Base-by-base conservation (phyloP, 2,329 filamentous ascomycete genomes). In the Domatiomyces catenatus region DNA sequence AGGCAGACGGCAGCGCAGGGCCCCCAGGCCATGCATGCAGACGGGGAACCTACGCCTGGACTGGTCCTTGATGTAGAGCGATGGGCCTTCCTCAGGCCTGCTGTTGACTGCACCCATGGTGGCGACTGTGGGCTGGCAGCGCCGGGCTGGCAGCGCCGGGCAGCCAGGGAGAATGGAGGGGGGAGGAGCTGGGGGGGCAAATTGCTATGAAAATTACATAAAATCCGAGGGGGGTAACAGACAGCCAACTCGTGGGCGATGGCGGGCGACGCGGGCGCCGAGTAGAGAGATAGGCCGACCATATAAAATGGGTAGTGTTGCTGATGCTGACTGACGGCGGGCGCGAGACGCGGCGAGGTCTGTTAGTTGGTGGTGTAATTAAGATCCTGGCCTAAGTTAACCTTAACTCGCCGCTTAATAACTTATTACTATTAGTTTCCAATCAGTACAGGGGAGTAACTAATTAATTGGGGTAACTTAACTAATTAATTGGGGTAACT, bases 91-190 rank as follows among this genome's bases (percentile, higher is more conserved):
- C 62, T 94, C 89, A 62, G 83, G 81, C 69, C 81, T 84, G 75
- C 89, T 95, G 67, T 80, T 83, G 69, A 95, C 82, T 73, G 84
- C 88, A 65, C 92, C 92, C 92, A 98, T 98, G 60, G 42, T 42
- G 36, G 28, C n/a, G 44, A 6, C 6, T 2, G 44, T 1, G 44
- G 2, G 12, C 3, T n/a, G 44, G 22, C 18, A 19, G 44, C 4
- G 44, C 19, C 19, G 6, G 19, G 19, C 24, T 8, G 3, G 44
- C 44, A 28, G 22, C 44, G 44, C n/a, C 28, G 4, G 28, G 22
- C 22, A 24, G 22, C 22, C 22, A 6, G 22, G 22, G 22, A 24
- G 22, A 24, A 24, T 24, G 22, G 22, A 24, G 22, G 22, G 22
- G 22, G 22, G 22, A 6, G 22, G 3, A 24, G 22, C 22, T 24